phyloP scores from a whole-genome alignment of 2,329 filamentous ascomycete species.

The Xylariaceae sp. region DNA sequence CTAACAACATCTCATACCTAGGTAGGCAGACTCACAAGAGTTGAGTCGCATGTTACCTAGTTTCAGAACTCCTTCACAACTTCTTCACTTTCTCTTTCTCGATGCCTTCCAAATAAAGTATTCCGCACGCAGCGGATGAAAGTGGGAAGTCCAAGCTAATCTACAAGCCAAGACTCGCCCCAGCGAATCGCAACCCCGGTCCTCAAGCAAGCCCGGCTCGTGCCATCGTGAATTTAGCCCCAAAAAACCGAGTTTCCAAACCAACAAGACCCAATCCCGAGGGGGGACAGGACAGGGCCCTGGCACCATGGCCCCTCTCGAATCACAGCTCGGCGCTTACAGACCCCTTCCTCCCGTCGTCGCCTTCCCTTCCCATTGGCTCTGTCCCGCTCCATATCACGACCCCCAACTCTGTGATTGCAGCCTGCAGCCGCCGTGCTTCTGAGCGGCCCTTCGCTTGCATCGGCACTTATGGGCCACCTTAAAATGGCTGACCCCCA shows the following conservation, averaged over 20 bases:
- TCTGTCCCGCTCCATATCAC: constrained; percentile 24
- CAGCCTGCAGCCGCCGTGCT: constrained; percentile 29
- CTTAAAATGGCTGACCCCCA: constrained; percentile 18
- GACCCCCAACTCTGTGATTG: constrained; percentile 27
- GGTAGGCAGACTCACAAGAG: too few species aligned
- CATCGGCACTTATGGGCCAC: constrained; percentile 16
- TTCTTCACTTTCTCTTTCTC: too few species aligned
- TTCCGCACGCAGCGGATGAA: neutral
- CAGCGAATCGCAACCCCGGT: neutral
- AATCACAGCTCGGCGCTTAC: constrained; percentile 30
- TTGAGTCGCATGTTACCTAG: too few species aligned
- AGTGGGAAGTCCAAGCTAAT: neutral
- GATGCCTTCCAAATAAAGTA: neutral
- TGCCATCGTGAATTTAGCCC: constrained; percentile 8
- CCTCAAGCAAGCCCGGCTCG: constrained; percentile 8
- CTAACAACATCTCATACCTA: too few species aligned
- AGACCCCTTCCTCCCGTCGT: constrained; percentile 21
- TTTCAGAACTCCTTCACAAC: too few species aligned
- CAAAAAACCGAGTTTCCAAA: neutral
- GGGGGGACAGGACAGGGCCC: constrained; percentile 12
- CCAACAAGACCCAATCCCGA: constrained; percentile 22
- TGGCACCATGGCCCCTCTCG: constrained; percentile 20
- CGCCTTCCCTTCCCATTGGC: constrained; percentile 27
- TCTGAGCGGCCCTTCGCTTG: constrained; percentile 5
- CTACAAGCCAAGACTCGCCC: too few species aligned